Evolutionary conservation across 139 green algal species (phyloP), one percentile per base, ranked within the genome.

Genomic region (Picochlorum sp.): DNA sequence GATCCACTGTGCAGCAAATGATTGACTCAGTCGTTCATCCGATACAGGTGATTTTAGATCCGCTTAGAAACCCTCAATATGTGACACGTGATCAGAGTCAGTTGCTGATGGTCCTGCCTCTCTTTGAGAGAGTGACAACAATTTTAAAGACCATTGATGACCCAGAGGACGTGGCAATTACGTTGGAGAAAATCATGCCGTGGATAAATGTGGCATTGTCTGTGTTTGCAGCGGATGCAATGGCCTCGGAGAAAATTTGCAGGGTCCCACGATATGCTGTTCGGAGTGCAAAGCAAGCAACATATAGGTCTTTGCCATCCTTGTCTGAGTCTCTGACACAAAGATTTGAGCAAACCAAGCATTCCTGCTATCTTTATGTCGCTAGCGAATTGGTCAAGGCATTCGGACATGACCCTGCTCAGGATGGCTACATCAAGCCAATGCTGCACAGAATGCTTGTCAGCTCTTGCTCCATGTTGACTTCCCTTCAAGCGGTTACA

Each of bases 311-410:
- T 65, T 65, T 91, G 60, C 77, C 73, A 15, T 54, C 63, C 11
- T 70, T 94, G 49, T 59, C 86, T 6, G 56, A 77, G 41, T 63
- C 65, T 16, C 72, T 94, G 65, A 81, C 84, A 13, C 31, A 37
- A 16, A 74, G 73, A 18, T 94, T 94, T 44, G 58, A 64, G 31
- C 10, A 64, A 44, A 85, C 72, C 2, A 67, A 67, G 6, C 81
- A 91, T 65, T 78, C 80, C 4, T 80, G 75, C 30, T 87, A 87
- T 68, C 78, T 95, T 66, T 95, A 90, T 70, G 85, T 89, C 16
- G 74, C 85, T 24, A 84, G 70, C 23, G 87, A 95, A 83, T 70
- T 94, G 49, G 55, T 92, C 51, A 95, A 95, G 70, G 72, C 78
- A 11, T 94, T 88, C 70, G 81, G 79, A 4, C 52, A 70, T 16